Base-by-base conservation (phyloP, 2,329 filamentous ascomycete genomes). In the Kalaharituber pfeilii region DNA sequence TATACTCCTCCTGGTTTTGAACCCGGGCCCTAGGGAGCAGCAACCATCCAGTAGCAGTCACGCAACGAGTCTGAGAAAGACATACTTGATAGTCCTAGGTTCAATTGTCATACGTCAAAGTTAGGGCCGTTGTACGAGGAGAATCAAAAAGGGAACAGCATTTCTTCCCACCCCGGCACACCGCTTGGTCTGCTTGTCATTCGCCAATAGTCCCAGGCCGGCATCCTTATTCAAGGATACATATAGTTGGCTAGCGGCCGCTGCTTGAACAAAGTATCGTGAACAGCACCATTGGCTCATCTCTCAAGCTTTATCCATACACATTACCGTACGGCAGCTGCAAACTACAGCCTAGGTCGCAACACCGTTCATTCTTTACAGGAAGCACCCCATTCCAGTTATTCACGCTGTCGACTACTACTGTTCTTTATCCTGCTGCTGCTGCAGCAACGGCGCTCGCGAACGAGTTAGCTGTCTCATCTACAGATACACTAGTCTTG, bases 361-460 rank as follows among this genome's bases (percentile, higher is more conserved):
- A 13, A 39, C 20, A 8, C 20, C 20, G 33, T 39, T 13, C 33
- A 39, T 18, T 18, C 2, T 13, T 39, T 6, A 15, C 20, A 39
- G 13, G 33, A 18, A 39, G 33, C 15, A 39, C 33, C 33, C 33
- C 33, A 39, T n/a, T n/a, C 33, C 7, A 15, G 7, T 39, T 18
- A 39, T 39, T 39, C 33, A 39, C 59, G 58, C 57, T 57, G 56
- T 60, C 57, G 22, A 54, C 59, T 51, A 60, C 52, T 44, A 51
- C 57, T 42, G 42, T 57, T 51, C 57, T 54, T 55, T 49, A 53
- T 36, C 53, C 55, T 59, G 55, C 58, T 57, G 58, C 58, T 51
- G 49, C 44, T 52, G 57, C 44, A 55, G 58, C 57, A 59, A 57
- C 58, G 50, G 54, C 54, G 49, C 57, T 57, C 42, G 51, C 53